phyloP scores from a whole-genome alignment of 768 basidiomycete genomes.

The Suillus weaverae region DNA sequence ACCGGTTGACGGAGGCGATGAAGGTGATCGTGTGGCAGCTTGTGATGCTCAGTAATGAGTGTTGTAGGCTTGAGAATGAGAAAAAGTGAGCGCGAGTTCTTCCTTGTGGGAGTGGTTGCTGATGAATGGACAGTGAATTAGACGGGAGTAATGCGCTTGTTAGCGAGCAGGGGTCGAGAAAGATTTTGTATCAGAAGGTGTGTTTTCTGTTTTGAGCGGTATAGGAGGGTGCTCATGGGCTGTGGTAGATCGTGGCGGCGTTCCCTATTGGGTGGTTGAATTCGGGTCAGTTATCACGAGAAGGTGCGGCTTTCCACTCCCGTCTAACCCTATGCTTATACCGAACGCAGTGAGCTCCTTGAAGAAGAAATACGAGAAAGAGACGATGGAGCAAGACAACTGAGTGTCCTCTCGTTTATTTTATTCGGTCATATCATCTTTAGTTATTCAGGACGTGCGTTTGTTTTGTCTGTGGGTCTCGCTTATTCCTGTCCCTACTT shows the following conservation, averaged over 20 bases:
- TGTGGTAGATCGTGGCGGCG: conserved; percentile 63
- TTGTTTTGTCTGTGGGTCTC: neutral
- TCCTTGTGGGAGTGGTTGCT: neutral
- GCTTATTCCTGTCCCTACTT: neutral
- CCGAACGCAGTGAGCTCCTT: conserved; percentile 66
- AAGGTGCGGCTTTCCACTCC: conserved; percentile 56
- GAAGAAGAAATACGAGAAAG: conserved; percentile 80
- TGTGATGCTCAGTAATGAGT: conserved; percentile 80
- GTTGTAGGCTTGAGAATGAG: conserved; percentile 67
- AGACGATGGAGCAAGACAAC: conserved; percentile 60
- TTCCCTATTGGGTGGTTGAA: conserved; percentile 87
- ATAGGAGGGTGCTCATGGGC: neutral
- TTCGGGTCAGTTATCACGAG: conserved; percentile 82
- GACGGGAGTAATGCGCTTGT: conserved; percentile 72
- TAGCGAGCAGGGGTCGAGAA: conserved; percentile 79
- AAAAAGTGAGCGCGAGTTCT: conserved; percentile 46
- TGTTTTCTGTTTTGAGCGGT: conserved; percentile 10
- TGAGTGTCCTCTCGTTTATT: conserved; percentile 13
- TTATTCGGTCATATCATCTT: neutral
- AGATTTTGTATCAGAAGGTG: conserved; percentile 79
- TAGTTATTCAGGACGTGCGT: neutral
- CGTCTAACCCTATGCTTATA: neutral
- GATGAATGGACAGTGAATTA: conserved; percentile 38
- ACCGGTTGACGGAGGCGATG: conserved; percentile 78
- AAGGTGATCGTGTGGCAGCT: conserved; percentile 79